These are phyloP conservation scores for Saussurea involucrata DNA, from an alignment of 129 eudicot species.

Conservation along the genomic window DNA sequence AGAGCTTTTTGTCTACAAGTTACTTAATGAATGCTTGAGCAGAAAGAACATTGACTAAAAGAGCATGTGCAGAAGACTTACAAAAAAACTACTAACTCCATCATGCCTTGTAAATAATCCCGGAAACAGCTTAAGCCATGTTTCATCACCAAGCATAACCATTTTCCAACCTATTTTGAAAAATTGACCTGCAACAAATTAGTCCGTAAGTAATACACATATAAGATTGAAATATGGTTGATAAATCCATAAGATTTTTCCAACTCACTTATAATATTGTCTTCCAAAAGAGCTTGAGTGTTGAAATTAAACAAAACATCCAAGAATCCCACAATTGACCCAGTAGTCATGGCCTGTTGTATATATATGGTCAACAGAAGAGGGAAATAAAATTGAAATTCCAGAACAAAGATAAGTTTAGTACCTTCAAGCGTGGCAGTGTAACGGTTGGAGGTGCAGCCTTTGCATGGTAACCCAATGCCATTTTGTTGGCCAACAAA, in stretches of 20 bases:
- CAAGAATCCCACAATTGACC: slow-evolving; percentile 82
- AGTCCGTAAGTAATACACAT: slow-evolving; percentile 13
- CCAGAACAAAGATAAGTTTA: not conserved
- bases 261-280: slow-evolving; percentile 72
- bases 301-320: slow-evolving; percentile 90
- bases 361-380: slow-evolving; percentile 10
- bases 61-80: slow-evolving; percentile 37
- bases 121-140: slow-evolving; percentile 96
- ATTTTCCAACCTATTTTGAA: slow-evolving; percentile 82
- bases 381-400: not conserved
- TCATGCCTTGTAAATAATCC: slow-evolving; percentile 69
- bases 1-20: not conserved
- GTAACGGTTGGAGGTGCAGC: slow-evolving; percentile 99
- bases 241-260: not conserved
- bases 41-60: not conserved
- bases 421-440: slow-evolving; percentile 93
- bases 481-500: slow-evolving; percentile 56
- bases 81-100: slow-evolving; percentile 97
- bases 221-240: not conserved
- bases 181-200: slow-evolving; percentile 63
- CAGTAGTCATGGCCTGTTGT: slow-evolving; percentile 82
- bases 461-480: slow-evolving; percentile 83
- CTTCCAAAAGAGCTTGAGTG: slow-evolving; percentile 83
- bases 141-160: slow-evolving; percentile 97
- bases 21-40: not conserved